Evolutionary conservation across 352 stramenopile species (phyloP).

Genomic region (Thalassiosira livingstoniorum): DNA sequence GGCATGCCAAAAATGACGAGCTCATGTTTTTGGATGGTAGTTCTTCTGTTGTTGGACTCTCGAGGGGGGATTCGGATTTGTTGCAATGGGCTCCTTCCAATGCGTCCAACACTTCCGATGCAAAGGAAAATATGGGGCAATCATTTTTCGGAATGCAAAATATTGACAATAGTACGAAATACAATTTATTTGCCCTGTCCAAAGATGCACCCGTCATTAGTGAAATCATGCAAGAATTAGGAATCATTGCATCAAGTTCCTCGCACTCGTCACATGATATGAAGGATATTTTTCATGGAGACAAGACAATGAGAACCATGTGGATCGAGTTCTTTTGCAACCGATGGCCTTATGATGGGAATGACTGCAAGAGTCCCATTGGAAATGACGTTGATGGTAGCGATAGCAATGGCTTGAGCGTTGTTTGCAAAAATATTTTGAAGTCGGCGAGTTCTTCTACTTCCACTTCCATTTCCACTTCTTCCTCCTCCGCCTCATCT

Average conservation of each 20-base stretch:
- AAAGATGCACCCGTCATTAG: constrained; percentile 19
- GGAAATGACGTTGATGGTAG: neutral
- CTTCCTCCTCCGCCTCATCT: neutral
- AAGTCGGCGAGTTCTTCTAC: neutral
- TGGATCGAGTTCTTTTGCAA: constrained; percentile 38
- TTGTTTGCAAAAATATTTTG: neutral
- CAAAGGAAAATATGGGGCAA: neutral
- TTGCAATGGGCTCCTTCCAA: too few species aligned
- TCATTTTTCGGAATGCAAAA: constrained; percentile 4
- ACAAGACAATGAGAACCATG: constrained; percentile 28
- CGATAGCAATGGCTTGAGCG: neutral
- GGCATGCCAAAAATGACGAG: constrained; percentile 18
- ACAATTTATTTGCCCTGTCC: constrained; percentile 22
- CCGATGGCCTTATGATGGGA: constrained; percentile 39
- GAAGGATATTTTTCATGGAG: neutral
- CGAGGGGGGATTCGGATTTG: constrained; percentile 2
- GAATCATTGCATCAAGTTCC: too few species aligned
- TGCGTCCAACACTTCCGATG: neutral
- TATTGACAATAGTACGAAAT: constrained; percentile 28
- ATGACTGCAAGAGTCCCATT: constrained; percentile 27
- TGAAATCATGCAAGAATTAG: constrained; percentile 32
- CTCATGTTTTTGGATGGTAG: constrained; percentile 17
- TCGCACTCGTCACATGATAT: neutral
- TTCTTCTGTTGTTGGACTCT: constrained; percentile 23
- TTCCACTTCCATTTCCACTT: neutral